A percentile compares a stretch with the other conserved stretches of the same genome.
These are phyloP conservation scores for Sungouiella thailandica DNA, from an alignment of 805 yeast species.

Conservation along the genomic window DNA sequence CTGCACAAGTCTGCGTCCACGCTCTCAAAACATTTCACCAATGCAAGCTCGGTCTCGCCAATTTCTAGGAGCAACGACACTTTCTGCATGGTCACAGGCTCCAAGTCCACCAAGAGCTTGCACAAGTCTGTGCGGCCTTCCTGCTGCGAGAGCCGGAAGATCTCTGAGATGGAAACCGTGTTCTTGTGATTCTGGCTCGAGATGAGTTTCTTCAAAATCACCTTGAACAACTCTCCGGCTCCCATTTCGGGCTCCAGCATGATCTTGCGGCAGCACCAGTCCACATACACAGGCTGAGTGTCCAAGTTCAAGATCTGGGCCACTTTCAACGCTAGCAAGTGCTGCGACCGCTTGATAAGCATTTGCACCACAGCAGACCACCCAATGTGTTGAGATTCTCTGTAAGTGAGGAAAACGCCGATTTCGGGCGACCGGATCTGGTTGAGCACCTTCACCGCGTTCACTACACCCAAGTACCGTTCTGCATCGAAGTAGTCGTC, in stretches of 20 bases:
- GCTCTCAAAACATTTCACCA: slow-evolving; percentile 59
- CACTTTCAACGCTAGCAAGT: slow-evolving; percentile 59
- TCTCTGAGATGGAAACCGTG: slow-evolving; percentile 45
- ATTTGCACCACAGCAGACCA: slow-evolving; percentile 51
- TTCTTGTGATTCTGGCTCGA: slow-evolving; percentile 26
- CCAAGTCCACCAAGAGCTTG: slow-evolving; percentile 60
- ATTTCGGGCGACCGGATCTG: slow-evolving; percentile 57
- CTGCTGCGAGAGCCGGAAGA: slow-evolving; percentile 63
- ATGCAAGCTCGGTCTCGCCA: slow-evolving; percentile 67
- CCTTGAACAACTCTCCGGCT: slow-evolving; percentile 55
- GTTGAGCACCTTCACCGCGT: slow-evolving; percentile 63
- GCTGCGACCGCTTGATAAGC: slow-evolving; percentile 54
- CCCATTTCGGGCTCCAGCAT: slow-evolving; percentile 45
- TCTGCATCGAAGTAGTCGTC: slow-evolving; percentile 51
- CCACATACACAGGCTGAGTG: slow-evolving; percentile 47
- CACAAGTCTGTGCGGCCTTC: slow-evolving; percentile 79
- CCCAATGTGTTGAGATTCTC: slow-evolving; percentile 48
- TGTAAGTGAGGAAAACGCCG: slow-evolving; percentile 65
- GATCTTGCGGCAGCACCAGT: slow-evolving; percentile 80
- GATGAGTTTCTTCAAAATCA: slow-evolving; percentile 44
- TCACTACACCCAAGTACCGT: slow-evolving; percentile 57
- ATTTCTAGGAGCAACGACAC: slow-evolving; percentile 57
- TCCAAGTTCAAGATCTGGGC: slow-evolving; percentile 45
- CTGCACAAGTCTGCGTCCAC: slow-evolving; percentile 57
- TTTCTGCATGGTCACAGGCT: slow-evolving; percentile 57